Conservation (phyloP, 1,284 basidiomycete genomes). For the Rhodotorula glutinis region DNA sequence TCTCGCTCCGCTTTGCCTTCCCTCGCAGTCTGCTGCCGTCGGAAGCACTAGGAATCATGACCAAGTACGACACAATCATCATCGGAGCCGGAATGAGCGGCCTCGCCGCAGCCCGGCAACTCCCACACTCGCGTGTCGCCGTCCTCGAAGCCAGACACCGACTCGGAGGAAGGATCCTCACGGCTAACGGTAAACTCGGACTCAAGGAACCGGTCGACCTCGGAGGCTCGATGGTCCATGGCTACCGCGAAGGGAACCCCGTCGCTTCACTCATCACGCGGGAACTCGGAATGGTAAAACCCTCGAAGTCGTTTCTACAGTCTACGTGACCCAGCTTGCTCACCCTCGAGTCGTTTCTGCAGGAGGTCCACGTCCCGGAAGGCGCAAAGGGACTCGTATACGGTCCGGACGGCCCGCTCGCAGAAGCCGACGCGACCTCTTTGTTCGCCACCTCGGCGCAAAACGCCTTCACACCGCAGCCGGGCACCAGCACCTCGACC, state of each 20-base stretch:
- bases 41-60: neutral
- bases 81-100: slow-evolving; percentile 49
- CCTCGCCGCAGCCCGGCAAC: slow-evolving; percentile 51
- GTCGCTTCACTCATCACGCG: slow-evolving; percentile 1
- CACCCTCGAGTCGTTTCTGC: neutral
- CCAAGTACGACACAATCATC: slow-evolving; percentile 22
- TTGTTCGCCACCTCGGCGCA: slow-evolving; percentile 24
- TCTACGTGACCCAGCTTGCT: neutral
- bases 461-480: slow-evolving; percentile 12
- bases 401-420: slow-evolving; percentile 16
- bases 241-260: slow-evolving; percentile 22
- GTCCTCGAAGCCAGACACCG: slow-evolving; percentile 53
- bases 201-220: slow-evolving; percentile 12
- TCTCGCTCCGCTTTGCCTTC: neutral
- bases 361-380: slow-evolving; percentile 29
- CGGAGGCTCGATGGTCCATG: slow-evolving; percentile 32
- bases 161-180: slow-evolving; percentile 29
- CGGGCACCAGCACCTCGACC: neutral
- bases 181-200: neutral
- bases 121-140: slow-evolving; percentile 51
- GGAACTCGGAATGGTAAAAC: slow-evolving; percentile 1
- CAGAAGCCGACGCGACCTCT: slow-evolving; percentile 17
- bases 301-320: neutral
- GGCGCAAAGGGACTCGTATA: slow-evolving; percentile 23
- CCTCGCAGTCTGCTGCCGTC: neutral